A percentile compares a stretch with the other conserved stretches of the same genome.
Conservation (phyloP, 768 basidiomycete species). For the Boletus insuetus region DNA sequence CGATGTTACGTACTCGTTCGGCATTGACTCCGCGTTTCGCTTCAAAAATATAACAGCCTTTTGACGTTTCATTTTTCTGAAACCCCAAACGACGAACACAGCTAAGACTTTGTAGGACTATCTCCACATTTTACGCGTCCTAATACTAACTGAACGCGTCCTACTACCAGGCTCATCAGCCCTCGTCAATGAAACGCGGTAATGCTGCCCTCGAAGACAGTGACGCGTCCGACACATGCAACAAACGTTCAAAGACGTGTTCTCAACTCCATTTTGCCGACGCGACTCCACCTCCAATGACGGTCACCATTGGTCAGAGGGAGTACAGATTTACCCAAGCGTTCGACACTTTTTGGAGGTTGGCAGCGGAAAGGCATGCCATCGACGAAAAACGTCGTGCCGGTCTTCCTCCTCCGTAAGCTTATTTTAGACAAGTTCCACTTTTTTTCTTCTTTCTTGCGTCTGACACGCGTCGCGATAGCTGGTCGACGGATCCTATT, state of each 20-base stretch:
- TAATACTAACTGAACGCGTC: not conserved
- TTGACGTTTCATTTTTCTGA: conserved; percentile 6
- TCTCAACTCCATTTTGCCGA: conserved; percentile 17
- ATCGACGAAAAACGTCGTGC: conserved; percentile 54
- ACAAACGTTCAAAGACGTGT: conserved; percentile 25
- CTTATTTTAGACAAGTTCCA: conserved; percentile 10
- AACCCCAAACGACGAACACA: not conserved
- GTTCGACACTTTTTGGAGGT: conserved; percentile 62
- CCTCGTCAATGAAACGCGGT: conserved; percentile 22
- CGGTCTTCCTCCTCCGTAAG: conserved; percentile 49
- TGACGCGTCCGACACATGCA: conserved; percentile 5
- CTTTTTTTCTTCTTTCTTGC: not conserved
- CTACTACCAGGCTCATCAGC: not conserved
- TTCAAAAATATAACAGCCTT: not conserved
- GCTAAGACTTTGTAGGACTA: not conserved
- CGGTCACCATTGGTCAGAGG: conserved; percentile 35
- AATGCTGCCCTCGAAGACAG: conserved; percentile 7
- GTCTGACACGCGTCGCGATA: conserved; percentile 27
- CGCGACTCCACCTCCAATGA: conserved; percentile 22
- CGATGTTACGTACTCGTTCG: conserved; percentile 6
- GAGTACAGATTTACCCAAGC: conserved; percentile 46
- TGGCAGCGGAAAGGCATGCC: conserved; percentile 54
- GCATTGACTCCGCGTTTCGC: not conserved
- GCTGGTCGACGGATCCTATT: conserved; percentile 69
- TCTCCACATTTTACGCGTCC: not conserved